phyloP scores from a whole-genome alignment of 371 early-diverging fungal genomes.

The Mucor velutinosus region DNA sequence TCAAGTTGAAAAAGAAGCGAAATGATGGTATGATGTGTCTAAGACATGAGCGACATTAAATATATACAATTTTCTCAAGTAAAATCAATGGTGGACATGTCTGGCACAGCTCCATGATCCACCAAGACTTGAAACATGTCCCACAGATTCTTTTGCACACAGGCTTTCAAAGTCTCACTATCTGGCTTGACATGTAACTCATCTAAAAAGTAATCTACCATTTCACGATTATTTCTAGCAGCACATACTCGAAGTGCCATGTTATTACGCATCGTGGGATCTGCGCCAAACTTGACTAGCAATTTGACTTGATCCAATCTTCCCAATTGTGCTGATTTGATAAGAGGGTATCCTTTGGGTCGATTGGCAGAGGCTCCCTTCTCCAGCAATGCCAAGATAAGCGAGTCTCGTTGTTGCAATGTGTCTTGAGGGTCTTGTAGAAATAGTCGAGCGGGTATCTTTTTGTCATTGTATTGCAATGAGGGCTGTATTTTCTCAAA shows the following conservation, averaged over 20 bases:
- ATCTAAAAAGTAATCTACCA: slow-evolving; percentile 50
- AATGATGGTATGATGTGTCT: neutral
- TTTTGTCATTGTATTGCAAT: slow-evolving; percentile 21
- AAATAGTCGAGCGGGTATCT: slow-evolving; percentile 43
- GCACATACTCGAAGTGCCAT: slow-evolving; percentile 52
- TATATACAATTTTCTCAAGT: slow-evolving; percentile 2
- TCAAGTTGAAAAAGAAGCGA: neutral
- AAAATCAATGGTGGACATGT: slow-evolving; percentile 41
- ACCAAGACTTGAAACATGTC: slow-evolving; percentile 51
- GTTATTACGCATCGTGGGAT: slow-evolving; percentile 41
- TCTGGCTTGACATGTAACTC: slow-evolving; percentile 47
- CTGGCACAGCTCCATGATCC: slow-evolving; percentile 55
- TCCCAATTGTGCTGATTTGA: slow-evolving; percentile 54
- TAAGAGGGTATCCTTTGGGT: slow-evolving; percentile 58
- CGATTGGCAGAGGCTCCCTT: slow-evolving; percentile 47
- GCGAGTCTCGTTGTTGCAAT: slow-evolving; percentile 8
- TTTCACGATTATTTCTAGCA: slow-evolving; percentile 38
- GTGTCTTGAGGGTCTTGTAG: slow-evolving; percentile 11
- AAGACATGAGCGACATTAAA: neutral
- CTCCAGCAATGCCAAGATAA: slow-evolving; percentile 32
- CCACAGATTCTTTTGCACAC: slow-evolving; percentile 45
- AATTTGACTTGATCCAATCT: slow-evolving; percentile 41
- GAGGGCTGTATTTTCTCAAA: slow-evolving; percentile 25
- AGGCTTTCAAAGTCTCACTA: slow-evolving; percentile 40
- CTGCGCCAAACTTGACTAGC: slow-evolving; percentile 49